Base-by-base conservation (phyloP, 164 flowering plant genomes). In the Vitis rupestris region DNA sequence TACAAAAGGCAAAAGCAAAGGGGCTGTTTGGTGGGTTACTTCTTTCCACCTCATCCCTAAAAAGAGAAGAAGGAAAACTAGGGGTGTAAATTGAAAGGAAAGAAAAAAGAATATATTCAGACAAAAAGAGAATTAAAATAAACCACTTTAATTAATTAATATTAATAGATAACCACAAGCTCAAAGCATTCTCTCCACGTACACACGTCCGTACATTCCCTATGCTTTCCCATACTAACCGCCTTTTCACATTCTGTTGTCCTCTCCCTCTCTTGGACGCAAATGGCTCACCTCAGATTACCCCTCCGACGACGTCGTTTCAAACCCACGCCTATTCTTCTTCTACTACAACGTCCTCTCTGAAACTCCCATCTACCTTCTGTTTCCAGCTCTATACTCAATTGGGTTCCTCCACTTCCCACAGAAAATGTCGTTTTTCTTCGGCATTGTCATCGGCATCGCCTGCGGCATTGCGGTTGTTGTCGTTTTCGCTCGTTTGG, bases 371-470 rank as follows among this genome's bases (percentile, higher is more conserved):
- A 53, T 6, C 14, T 27, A 59, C 4, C 61, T 23, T 59, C 44
- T 59, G 15, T 13, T 13, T 59, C 30, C 19, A 1, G 14, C 11
- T 37, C 14, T 12, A 10, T 12, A 29, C 44, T 11, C 48, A 13
- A 29, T 14, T 14, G 47, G n/a, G n/a, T 61, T 10, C 7, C 49
- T 61, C 23, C 37, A 30, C 11, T 15, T 27, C 23, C 27, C 30
- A 27, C 16, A 13, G 37, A 53, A 68, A 27, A 88, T 88, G 92
- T 75, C 74, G 0, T 85, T 88, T 70, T 17, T 81, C 16, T 14
- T 65, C 1, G 88, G 87, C 4, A 54, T 81, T 37, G 1, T 85
- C n/a, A 0, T 84, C 2, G 92, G 92, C 17, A 50, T 87, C 64
- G 66, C 68, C n/a, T 2, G 83, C 10, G 91, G 88, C 2, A 23